Base-by-base conservation (phyloP, 2,329 filamentous ascomycete genomes). In the Calonectria ilicicola region DNA sequence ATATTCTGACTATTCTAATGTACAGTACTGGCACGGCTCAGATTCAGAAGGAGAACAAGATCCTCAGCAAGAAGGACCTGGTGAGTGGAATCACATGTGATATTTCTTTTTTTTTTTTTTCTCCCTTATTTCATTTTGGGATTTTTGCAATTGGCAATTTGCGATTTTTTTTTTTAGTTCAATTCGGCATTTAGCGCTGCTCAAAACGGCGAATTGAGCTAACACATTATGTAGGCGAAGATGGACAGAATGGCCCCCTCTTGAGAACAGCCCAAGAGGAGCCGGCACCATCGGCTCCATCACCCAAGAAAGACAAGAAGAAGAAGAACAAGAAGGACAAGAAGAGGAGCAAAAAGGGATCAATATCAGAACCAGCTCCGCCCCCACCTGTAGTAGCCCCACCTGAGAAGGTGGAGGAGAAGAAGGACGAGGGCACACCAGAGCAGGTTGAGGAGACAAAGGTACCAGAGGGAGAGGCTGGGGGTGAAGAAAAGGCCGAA, bases 1-100 rank as follows among this genome's bases (percentile, higher is more conserved):
- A 75, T 84, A 81, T 72, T 83, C 85, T 74, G 80, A 87, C 77
- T 87, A 85, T 80, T 85, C 84, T 73, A 81, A 85, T 38, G 79
- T 87, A 64, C 81, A 86, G 73, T 87, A 83, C 76, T 83, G 82
- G 65, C 80, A 84, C 65, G 74, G 79, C 12, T 80, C 82, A 46
- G 82, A 87, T 69, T 85, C 85, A 63, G 86, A 87, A n/a, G 79
- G 78, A 17, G 85, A 86, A 46, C 78, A 81, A 65, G 78, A 74
- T 64, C 53, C 66, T 21, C 72, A 73, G 35, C 71, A 74, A 72
- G 78, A 71, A 26, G 73, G 64, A 49, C 68, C 74, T 75, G 74
- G 78, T 80, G 35, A 76, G 75, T 74, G 40, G 27, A 60, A 27
- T 42, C 29, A 17, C 26, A 19, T 35, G 32, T 6, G 32, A 35